A percentile compares a stretch with the other conserved stretches of the same genome.
Conservation (phyloP, 1,139 yeast genomes). For the Cylindricascospora bacillispora region DNA sequence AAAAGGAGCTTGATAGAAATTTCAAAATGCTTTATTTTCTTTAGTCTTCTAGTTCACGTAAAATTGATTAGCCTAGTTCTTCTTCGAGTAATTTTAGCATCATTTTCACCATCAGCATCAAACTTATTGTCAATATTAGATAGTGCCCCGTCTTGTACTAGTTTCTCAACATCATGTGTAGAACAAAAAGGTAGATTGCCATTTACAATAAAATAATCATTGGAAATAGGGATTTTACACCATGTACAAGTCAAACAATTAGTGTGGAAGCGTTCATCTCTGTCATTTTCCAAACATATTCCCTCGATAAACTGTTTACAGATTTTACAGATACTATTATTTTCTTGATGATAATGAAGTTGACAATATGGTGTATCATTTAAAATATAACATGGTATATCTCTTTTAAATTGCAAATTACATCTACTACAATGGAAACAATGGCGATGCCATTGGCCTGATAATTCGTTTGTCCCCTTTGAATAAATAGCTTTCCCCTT, state of each 20-base stretch:
- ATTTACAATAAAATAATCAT: slow-evolving; percentile 37
- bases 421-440: slow-evolving; percentile 75
- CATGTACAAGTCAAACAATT: slow-evolving; percentile 46
- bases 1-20: too few relatives aligned
- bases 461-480: slow-evolving; percentile 55
- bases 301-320: slow-evolving; percentile 83
- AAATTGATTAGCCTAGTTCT: slow-evolving; percentile 16
- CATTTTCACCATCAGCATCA: slow-evolving; percentile 6
- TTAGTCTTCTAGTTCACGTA: not conserved
- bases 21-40: too few relatives aligned
- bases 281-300: slow-evolving; percentile 69
- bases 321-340: slow-evolving; percentile 58
- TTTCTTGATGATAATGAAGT: slow-evolving; percentile 64
- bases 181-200: slow-evolving; percentile 19
- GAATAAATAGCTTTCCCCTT: slow-evolving; percentile 55
- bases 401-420: slow-evolving; percentile 39
- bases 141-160: slow-evolving; percentile 10
- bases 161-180: slow-evolving; percentile 18
- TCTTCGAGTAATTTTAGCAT: slow-evolving; percentile 16
- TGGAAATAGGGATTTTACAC: slow-evolving; percentile 36
- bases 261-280: slow-evolving; percentile 52
- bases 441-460: slow-evolving; percentile 89
- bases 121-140: not conserved
- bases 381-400: slow-evolving; percentile 65
- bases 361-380: slow-evolving; percentile 75